Conservation (phyloP, 345 rosid species). For the Fremontodendron californicum region DNA sequence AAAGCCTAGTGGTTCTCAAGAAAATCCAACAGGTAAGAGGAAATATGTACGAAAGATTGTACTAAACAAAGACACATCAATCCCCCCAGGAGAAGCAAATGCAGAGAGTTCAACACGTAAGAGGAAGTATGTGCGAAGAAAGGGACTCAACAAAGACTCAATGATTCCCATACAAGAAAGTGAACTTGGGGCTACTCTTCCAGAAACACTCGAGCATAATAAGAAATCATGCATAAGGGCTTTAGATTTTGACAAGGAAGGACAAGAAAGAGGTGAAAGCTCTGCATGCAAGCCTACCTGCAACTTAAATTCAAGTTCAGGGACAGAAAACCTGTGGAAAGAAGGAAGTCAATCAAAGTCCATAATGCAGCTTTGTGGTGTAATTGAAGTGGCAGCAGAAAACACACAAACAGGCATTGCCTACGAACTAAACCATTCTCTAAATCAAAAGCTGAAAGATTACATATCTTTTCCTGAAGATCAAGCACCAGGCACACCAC, state of each 20-base stretch:
- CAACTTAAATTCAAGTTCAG: slow-evolving; percentile 21
- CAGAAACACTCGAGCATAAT: slow-evolving; percentile 19
- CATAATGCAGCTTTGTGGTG: slow-evolving; percentile 19
- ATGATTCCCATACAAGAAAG: slow-evolving; percentile 25
- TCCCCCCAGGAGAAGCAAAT: slow-evolving; percentile 28
- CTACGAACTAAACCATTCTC: slow-evolving; percentile 16
- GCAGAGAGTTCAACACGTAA: slow-evolving; percentile 35
- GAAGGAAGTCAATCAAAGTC: slow-evolving; percentile 24
- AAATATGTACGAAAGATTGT: slow-evolving; percentile 44
- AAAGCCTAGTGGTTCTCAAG: slow-evolving; percentile 29
- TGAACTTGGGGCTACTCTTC: slow-evolving; percentile 21
- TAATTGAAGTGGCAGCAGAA: slow-evolving; percentile 33
- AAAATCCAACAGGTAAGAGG: slow-evolving; percentile 44
- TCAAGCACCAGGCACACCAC: slow-evolving; percentile 37
- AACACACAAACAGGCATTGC: slow-evolving; percentile 28
- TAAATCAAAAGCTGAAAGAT: slow-evolving; percentile 24
- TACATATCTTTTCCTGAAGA: slow-evolving; percentile 22
- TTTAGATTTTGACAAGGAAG: slow-evolving; percentile 44
- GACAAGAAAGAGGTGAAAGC: slow-evolving; percentile 17
- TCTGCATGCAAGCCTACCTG: slow-evolving; percentile 15
- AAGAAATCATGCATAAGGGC: slow-evolving; percentile 54
- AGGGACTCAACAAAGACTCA: slow-evolving; percentile 28
- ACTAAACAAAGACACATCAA: slow-evolving; percentile 22
- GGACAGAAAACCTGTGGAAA: slow-evolving; percentile 10
- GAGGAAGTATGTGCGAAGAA: slow-evolving; percentile 49